Evolutionary conservation across 2,329 filamentous ascomycete species (phyloP).

Genomic region (Rhinocladiella similis): DNA sequence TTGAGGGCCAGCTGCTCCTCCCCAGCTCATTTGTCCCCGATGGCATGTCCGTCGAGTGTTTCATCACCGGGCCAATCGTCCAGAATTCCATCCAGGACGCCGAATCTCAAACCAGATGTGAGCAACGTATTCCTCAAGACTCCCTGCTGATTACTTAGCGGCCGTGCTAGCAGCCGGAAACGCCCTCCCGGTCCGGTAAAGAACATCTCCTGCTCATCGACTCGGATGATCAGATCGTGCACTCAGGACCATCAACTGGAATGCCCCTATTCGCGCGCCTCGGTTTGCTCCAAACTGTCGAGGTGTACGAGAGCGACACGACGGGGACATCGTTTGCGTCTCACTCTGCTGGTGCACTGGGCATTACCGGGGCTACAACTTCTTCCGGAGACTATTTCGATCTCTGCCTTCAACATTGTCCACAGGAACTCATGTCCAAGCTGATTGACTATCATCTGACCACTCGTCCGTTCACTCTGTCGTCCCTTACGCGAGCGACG

Average conservation of each 20-base stretch:
- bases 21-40: too few species aligned
- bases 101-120: constrained; percentile 1
- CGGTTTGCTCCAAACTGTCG: constrained; percentile 12
- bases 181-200: constrained; percentile 4
- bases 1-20: too few species aligned
- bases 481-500: too few species aligned
- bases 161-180: not conserved
- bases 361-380: constrained; percentile 8
- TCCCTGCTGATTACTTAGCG: too few species aligned
- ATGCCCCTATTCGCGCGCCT: constrained; percentile 13
- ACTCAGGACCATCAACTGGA: constrained; percentile 11
- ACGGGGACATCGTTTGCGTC: constrained; percentile 8
- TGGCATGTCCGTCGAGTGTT: too few species aligned
- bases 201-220: constrained; percentile 16
- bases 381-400: constrained; percentile 13
- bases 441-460: constrained; percentile 9
- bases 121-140: too few species aligned
- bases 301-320: constrained; percentile 8
- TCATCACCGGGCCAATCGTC: too few species aligned
- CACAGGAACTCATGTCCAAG: constrained; percentile 14
- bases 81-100: too few species aligned
- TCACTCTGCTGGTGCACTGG: constrained; percentile 9
- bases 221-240: constrained; percentile 11
- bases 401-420: constrained; percentile 10
- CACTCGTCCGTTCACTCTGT: not conserved